Base-by-base conservation (phyloP, 169 alveolate species). In the Eimeria mitis region DNA sequence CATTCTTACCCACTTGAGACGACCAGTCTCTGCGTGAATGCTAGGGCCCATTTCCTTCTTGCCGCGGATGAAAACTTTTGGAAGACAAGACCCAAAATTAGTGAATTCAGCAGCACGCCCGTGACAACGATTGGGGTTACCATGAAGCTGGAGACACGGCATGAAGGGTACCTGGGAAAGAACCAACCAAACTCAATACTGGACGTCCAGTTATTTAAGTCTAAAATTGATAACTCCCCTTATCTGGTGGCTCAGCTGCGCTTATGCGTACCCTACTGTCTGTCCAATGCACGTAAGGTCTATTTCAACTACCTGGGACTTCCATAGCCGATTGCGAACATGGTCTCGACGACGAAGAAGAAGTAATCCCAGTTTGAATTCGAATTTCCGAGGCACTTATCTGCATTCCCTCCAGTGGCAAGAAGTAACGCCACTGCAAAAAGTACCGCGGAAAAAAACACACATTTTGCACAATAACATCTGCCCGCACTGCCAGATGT, bases 261-360 rank as follows among this genome's bases (percentile, higher is more conserved):
- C 19, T 16, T 4, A 19, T 21, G 21, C 6, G 34, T 13, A 2
- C 31, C 25, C 52, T 73, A 31, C 16, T 34, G 52, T 56, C 83
- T 37, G 2, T 23, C 9, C 83, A 73, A 40, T 34, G 54, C 56
- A n/a, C 16, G 14, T 73, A 73, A 31, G 40, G 31, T 14, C 40
- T 8, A 16, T 42, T 16, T 19, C 49, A 56, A 25, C 79, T 85
- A 94, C 89, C 98, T 89, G 76, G 98, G 98, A 40, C 97, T 91
- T 37, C 98, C 98, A 47, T 95, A 97, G 52, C 98, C 98, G 42
- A 97, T 90, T 40, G 97, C 94, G 94, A 97, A 97, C 97, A 97
- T 94, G 34, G 98, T 97, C 52, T 97, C 98, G 81, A 97, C 90
- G 61, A 96, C 96, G 76, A 95, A 97, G 70, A 89, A 97, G 95